Evolutionary conservation across 2,329 filamentous ascomycete species (phyloP), one percentile per base, ranked within the genome.

Genomic region (Fusarium camptoceras): DNA sequence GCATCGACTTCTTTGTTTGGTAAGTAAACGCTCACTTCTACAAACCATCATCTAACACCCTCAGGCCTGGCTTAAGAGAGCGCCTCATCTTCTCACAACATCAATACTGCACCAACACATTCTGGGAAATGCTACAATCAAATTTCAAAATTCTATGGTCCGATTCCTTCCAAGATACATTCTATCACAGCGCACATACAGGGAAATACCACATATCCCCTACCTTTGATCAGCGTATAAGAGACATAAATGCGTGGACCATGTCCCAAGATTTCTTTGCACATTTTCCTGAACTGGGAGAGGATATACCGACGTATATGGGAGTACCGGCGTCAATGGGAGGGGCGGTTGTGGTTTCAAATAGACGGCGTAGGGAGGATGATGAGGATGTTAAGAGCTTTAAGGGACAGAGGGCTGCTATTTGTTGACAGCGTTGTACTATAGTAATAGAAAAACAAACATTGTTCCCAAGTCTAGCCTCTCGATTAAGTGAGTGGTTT

Each of bases 1-100:
- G 73, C 3, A 77, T 78, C 11, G 76, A 78, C 60, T 78, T 76
- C 39, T 76, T 78, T 6, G 75, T 76, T 25, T 78, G 76, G 76
- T 76, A 70, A 18, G 70, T 49, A 2, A 14, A n/a, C 4, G 4
- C 28, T 15, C 7, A 7, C 4, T 8, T 9, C 1, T 42, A 4
- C 1, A 6, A 4, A 15, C 4, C 16, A 5, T 9, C 11, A 2
- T 7, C 54, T 59, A 5, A 68, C 25, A 10, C 2, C 15, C 15
- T 14, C 9, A 77, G 76, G 76, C 76, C 76, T 0, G 76, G 76
- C 3, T 22, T 78, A 1, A 63, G 76, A 15, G 76, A 78, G 28
- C 76, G 76, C 5, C 76, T 78, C 37, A 63, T 78, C 1, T 78
- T 78, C 43, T 65, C 62, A 2, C 73, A 78, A 14, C 76, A 77